Base-by-base conservation (phyloP, 495 filamentous ascomycete genomes). In the Usnea hakonensis region DNA sequence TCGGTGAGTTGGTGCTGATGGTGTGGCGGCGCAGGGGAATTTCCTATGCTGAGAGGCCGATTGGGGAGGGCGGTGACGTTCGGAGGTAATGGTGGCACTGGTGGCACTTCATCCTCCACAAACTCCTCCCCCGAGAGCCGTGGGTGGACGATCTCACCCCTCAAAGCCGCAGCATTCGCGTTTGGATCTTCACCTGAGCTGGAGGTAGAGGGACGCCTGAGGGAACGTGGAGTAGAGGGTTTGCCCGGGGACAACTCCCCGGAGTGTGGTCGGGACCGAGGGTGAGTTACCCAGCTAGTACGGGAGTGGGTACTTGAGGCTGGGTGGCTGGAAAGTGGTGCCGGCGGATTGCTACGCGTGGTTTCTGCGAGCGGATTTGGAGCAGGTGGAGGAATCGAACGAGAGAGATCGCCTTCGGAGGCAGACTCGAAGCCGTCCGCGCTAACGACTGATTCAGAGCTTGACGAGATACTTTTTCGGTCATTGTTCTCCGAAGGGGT, bases 381-480 rank as follows among this genome's bases (percentile, higher is more conserved):
- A 14, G 40, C 57, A 38, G 50, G 50, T 37, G 61, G 48, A n/a
- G 60, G 66, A 23, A 65, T 32, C 16, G 66, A 38, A 11, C 35
- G 62, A 33, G 66, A 66, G 50, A 62, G 21, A 33, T 68, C 63
- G 16, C 63, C 68, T 60, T 70, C 65, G 46, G 62, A 61, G 21
- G 65, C 60, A 21, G 65, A 69, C 43, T 67, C 67, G 46, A 69
- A 65, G 46, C 65, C 67, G 14, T 65, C 64, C 7, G 61, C 67
- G 68, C 80, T 85, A 54, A 81, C 79, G 70, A 85, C 77, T 62
- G 82, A 85, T 36, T 86, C 83, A 56, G 74, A 78, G 66, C 80
- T 81, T 16, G 73, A 62, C 33, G 60, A 64, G 6, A 61, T 44
- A 62, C 61, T 68, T 46, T 61, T 53, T n/a, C 32, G 60, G 48